Base-by-base conservation (phyloP, 2,329 filamentous ascomycete genomes). In the Pseudopyricularia javanii region DNA sequence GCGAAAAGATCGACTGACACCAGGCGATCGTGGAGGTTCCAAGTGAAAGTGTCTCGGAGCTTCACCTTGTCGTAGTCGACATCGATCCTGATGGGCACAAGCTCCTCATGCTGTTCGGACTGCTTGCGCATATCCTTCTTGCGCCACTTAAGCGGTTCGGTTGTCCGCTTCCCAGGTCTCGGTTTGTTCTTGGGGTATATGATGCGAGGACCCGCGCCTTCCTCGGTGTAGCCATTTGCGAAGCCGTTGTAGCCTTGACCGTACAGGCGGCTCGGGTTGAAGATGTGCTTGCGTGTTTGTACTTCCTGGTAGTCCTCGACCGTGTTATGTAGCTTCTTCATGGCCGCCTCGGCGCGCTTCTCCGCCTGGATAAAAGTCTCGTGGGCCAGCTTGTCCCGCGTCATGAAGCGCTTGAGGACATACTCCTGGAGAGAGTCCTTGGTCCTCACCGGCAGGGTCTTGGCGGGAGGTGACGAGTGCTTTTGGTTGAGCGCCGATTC, bases 21-120 rank as follows among this genome's bases (percentile, higher is more conserved):
- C 12, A 93, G 78, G 54, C 91, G 85, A 66, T 98, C 93, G 70
- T 96, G 88, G 34, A 97, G 76, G 67, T 98, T 98, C 91, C 91
- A 98, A 3, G 93, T 97, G 60, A 98, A 96, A 1, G 93, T 97
- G 68, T 98, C 93, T 66, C 93, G 86, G 56, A 98, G 76, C 69
- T 93, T 93, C 61, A 97, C 81, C 71, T 95, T 95, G 59, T 97
- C 91, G 78, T 88, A 87, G 63, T 98, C 93, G 50, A 97, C 88
- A 61, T 98, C 93, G 53, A 98, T 71, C 49, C 93, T 82, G 58
- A 98, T 79, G 3, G 93, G 93, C 1, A 97, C 88, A 52, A 98
- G 73, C 64, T 96, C 89, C 66, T 98, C 93, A 52, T 88, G 77
- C 64, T 91, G 86, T 60, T 97, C 91, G 24, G 88, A 89, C 70